phyloP scores from a whole-genome alignment of 2,329 filamentous ascomycete species.

The Sarocladium oryzae region DNA sequence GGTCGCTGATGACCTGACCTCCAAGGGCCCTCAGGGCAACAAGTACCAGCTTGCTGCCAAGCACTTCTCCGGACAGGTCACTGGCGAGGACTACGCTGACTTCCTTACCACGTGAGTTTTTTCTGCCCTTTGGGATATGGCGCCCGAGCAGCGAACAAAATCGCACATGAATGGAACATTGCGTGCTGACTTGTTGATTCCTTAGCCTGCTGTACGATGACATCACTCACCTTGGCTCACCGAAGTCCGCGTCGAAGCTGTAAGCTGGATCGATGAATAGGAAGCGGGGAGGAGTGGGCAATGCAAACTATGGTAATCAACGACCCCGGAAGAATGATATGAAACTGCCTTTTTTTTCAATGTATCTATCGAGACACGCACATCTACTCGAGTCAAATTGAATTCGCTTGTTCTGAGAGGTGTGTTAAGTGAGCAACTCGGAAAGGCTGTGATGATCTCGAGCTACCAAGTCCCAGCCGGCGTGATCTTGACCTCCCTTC shows the following conservation, averaged over 20 bases:
- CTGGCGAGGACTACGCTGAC: slow-evolving; percentile 95
- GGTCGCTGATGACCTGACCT: slow-evolving; percentile 67
- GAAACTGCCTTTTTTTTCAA: background rate
- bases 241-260: slow-evolving; percentile 57
- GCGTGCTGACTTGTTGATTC: slow-evolving; percentile 12
- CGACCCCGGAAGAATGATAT: background rate
- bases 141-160: no score
- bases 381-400: no score
- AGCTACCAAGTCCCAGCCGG: no score
- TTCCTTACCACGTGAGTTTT: slow-evolving; percentile 76
- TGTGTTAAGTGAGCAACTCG: no score
- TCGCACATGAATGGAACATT: background rate
- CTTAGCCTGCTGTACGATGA: slow-evolving; percentile 76
- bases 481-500: no score
- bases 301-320: background rate
- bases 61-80: slow-evolving; percentile 90
- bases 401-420: no score
- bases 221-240: slow-evolving; percentile 67
- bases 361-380: no score
- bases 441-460: no score
- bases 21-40: slow-evolving; percentile 77
- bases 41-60: slow-evolving; percentile 86
- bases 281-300: background rate
- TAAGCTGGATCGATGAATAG: slow-evolving; percentile 29
- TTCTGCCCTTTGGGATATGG: background rate